Evolutionary conservation across 257 asterid species (phyloP), one percentile per base, ranked within the genome.

Genomic region (Anisodus tanguticus): DNA sequence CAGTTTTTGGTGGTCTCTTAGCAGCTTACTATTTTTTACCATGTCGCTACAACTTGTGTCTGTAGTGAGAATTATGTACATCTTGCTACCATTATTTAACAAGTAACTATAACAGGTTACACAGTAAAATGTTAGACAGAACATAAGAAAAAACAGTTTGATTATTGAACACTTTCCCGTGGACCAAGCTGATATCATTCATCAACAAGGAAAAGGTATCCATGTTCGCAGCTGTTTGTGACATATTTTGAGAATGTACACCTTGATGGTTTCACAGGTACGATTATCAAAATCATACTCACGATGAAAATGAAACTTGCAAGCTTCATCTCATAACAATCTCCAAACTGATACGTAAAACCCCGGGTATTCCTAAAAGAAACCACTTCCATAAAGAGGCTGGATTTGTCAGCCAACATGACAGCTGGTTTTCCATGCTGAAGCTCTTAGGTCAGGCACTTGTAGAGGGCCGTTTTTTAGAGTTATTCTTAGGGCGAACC

Each of bases 401-500:
- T 43, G 9, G 9, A 10, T 43, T 45, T 71, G 37, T 2, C 79
- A 71, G 58, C 17, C 58, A 45, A 71, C 80, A 47, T 72, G 80
- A 72, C 37, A 49, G 43, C 7, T 49, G 59, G 43, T 11, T 22
- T 22, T 76, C 81, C 63, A 74, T 74, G 62, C 19, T 19, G 60
- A 69, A 60, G 64, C 15, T 59, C 26, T 35, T 35, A 70, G 57
- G 45, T 72, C 87, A 90, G 53, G 81, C 59, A 58, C 82, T 88
- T 70, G 86, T 72, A 70, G 91, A 91, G 45, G 93, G 74, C 16
- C 87, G 94, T 86, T 90, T 94, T 90, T 93, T 96, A 77, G 95
- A 92, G 88, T 96, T 96, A 88, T 96, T 94, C 91, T 89, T 93
- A 26, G 86, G 90, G 53, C 95, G 92, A 85, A 93, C 85, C 93